Percentiles rank a stretch among this genome's conserved stretches.
These are phyloP conservation scores for Candida frijolesensis DNA, from an alignment of 1,139 yeast species.

Conservation along the genomic window DNA sequence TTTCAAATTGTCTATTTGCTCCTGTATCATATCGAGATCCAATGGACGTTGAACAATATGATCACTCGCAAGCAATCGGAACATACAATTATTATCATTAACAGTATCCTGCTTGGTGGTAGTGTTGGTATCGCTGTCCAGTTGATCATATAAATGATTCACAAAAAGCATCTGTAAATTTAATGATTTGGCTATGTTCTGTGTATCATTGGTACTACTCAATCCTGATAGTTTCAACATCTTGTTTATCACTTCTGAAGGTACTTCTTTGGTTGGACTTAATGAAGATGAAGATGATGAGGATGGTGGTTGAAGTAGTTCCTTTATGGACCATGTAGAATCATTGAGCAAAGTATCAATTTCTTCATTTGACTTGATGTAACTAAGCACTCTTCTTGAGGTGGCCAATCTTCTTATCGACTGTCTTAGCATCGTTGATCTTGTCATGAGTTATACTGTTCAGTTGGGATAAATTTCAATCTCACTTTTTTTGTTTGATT, in stretches of 20 bases:
- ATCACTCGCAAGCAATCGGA: conserved; percentile 40
- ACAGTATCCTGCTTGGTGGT: conserved; percentile 7
- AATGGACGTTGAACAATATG: conserved; percentile 27
- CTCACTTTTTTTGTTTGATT: neutral
- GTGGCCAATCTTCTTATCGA: neutral
- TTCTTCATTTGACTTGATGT: conserved; percentile 5
- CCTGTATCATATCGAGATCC: conserved; percentile 24
- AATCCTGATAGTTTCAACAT: conserved; percentile 51
- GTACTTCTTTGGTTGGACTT: conserved; percentile 15
- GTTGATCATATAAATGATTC: conserved; percentile 39
- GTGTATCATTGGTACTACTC: conserved; percentile 18
- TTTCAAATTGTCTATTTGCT: conserved; percentile 23
- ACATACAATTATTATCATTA: conserved; percentile 25
- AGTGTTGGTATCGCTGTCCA: conserved; percentile 11
- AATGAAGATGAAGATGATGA: neutral
- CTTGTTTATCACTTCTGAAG: conserved; percentile 25
- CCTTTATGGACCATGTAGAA: conserved; percentile 34
- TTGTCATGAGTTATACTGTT: neutral
- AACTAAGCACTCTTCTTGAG: neutral
- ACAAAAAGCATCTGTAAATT: conserved; percentile 50
- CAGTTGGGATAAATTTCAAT: too few species aligned
- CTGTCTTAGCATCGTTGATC: neutral
- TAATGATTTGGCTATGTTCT: conserved; percentile 32
- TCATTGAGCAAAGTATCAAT: conserved; percentile 16
- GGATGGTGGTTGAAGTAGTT: conserved; percentile 17